Evolutionary conservation across 768 basidiomycete species (phyloP), one percentile per base, ranked within the genome.

Genomic region (Epithele typhae): DNA sequence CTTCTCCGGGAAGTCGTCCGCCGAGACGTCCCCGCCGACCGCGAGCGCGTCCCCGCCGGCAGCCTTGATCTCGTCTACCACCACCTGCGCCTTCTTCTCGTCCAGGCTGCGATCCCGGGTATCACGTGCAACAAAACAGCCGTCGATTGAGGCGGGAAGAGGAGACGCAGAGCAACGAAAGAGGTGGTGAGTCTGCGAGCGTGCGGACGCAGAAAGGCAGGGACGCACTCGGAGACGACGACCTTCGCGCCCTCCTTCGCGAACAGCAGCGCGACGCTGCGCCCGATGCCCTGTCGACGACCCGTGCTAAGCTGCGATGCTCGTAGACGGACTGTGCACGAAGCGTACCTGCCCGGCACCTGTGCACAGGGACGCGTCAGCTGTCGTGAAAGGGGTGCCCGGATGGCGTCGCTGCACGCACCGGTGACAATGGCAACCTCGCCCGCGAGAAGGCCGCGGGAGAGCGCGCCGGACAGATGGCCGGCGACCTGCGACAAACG

Each of bases 371-470:
- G 30, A 39, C 52, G 43, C 23, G 19, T 40, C 25, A 21, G 24
- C 46, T 43, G 3, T 5, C 18, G 18, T 15, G 18, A 33, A 17
- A 21, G 21, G 42, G 19, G 32, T n/a, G n/a, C n/a, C n/a, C 18
- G n/a, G 15, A 34, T 15, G 25, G 21, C 7, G 33, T 36, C 33
- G 14, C 25, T 21, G 24, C 27, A 65, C 78, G 57, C 59, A 83
- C 87, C 89, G 40, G 90, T 92, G 58, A 92, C 82, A 62, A 92
- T 90, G 14, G 86, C 88, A 7, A 91, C 88, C 58, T 92, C 85
- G 5, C 82, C 86, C 1, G 71, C 74, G 39, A 90, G 71, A 36
- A 92, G 68, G 3, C 88, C 87, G 6, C 73, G 68, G 18, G 62
- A 54, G 45, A 69, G 51, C 18, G 65, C 49, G 58, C 77, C 82